A percentile compares a stretch with the other conserved stretches of the same genome.
Conservation (phyloP, 257 asterid genomes). For the Sherardia arvensis region DNA sequence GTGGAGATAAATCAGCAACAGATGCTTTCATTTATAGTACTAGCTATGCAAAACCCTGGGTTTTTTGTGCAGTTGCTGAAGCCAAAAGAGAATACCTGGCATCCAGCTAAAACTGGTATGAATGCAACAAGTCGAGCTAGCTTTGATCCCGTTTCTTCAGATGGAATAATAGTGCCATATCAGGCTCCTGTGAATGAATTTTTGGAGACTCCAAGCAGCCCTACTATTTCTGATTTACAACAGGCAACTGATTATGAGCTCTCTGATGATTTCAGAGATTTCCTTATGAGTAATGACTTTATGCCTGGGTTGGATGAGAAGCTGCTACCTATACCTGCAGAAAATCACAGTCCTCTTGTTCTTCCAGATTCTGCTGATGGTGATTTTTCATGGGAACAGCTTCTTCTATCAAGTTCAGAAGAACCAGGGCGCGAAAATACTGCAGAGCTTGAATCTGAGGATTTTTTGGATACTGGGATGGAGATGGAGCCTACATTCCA, state of each 20-base stretch:
- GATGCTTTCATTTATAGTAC: conserved; percentile 91
- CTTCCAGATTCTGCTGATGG: conserved; percentile 45
- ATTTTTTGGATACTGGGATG: conserved; percentile 6
- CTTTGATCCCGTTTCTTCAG: conserved; percentile 34
- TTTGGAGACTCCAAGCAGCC: conserved; percentile 8
- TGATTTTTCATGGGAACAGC: conserved; percentile 55
- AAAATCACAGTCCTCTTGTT: conserved; percentile 34
- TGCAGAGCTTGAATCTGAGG: conserved; percentile 19
- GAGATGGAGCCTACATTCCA: conserved; percentile 13
- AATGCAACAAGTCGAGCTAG: conserved; percentile 10
- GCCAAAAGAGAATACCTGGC: conserved; percentile 68
- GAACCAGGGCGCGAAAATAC: conserved; percentile 20
- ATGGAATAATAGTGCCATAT: conserved; percentile 54
- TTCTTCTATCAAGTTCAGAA: conserved; percentile 43
- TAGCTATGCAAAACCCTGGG: conserved; percentile 91
- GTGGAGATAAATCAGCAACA: conserved; percentile 91
- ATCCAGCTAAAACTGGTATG: background rate
- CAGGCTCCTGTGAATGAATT: conserved; percentile 42
- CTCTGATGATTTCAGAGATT: conserved; percentile 57
- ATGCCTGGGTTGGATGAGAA: conserved; percentile 43
- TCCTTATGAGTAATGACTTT: conserved; percentile 50
- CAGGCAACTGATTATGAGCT: conserved; percentile 55
- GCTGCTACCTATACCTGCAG: conserved; percentile 19
- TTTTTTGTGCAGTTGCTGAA: conserved; percentile 64
- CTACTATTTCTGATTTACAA: conserved; percentile 26